Conservation (phyloP, 2,329 filamentous ascomycete species). For the Coniochaeta sp. region DNA sequence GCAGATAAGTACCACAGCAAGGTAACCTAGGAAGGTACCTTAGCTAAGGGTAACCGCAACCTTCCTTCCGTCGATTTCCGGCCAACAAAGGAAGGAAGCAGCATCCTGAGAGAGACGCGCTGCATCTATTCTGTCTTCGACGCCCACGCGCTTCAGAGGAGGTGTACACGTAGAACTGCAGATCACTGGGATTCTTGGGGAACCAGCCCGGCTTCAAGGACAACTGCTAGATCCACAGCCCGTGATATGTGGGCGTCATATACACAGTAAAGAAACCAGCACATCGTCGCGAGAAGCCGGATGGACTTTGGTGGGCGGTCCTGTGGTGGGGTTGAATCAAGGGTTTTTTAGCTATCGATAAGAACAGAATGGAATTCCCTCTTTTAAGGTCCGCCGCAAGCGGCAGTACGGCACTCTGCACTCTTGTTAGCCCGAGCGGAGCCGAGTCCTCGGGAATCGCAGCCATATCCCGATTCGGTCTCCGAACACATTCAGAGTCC, state of each 20-base stretch:
- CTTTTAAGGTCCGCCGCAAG: neutral
- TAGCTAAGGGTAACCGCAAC: too few relatives aligned
- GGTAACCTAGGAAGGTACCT: too few relatives aligned
- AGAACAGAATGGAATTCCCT: neutral
- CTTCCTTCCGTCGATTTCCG: neutral
- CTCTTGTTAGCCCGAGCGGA: neutral
- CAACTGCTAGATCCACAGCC: neutral
- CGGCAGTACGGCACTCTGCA: too few relatives aligned
- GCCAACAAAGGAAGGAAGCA: neutral
- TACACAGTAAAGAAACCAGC: neutral
- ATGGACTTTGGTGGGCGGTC: neutral
- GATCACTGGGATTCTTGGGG: too few relatives aligned
- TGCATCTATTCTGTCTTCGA: neutral
- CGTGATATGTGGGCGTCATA: neutral
- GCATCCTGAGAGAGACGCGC: neutral
- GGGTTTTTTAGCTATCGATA: neutral
- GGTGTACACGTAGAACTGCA: too few relatives aligned
- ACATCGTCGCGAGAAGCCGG: neutral
- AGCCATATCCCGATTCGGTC: neutral
- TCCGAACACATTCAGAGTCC: neutral
- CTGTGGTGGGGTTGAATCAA: neutral
- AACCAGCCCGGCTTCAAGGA: neutral
- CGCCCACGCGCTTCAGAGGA: neutral
- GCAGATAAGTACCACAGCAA: neutral
- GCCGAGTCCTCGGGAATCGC: neutral